Conservation (phyloP, 2,329 filamentous ascomycete genomes). For the Malbranchea zuffiana region DNA sequence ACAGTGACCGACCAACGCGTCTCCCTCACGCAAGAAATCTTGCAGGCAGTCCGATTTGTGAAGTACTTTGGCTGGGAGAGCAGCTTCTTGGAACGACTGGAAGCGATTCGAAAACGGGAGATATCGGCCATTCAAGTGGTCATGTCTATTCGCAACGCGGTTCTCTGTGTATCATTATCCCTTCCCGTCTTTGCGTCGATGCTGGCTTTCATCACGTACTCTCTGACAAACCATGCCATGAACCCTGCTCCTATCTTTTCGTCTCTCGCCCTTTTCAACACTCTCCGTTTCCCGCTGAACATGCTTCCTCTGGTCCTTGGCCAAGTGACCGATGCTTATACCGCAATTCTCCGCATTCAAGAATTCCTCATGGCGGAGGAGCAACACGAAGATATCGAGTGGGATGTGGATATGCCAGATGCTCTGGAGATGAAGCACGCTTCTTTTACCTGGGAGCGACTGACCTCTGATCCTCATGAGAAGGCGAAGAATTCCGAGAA, state of each 20-base stretch:
- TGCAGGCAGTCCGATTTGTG: slow-evolving; percentile 85
- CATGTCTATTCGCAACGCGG: slow-evolving; percentile 70
- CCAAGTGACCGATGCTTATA: slow-evolving; percentile 80
- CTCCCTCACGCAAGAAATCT: slow-evolving; percentile 79
- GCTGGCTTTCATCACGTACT: slow-evolving; percentile 78
- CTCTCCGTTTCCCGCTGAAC: slow-evolving; percentile 79
- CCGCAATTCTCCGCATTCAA: slow-evolving; percentile 73
- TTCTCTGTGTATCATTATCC: slow-evolving; percentile 70
- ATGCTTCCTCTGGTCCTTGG: slow-evolving; percentile 78
- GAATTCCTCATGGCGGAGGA: slow-evolving; percentile 84
- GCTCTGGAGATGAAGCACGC: slow-evolving; percentile 60
- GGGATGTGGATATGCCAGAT: slow-evolving; percentile 41
- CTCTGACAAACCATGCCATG: slow-evolving; percentile 54
- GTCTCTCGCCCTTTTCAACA: slow-evolving; percentile 86
- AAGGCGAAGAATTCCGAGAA: slow-evolving; percentile 15
- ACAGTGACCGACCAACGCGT: slow-evolving; percentile 89
- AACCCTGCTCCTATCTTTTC: slow-evolving; percentile 76
- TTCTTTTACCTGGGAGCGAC: slow-evolving; percentile 75
- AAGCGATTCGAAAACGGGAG: slow-evolving; percentile 62
- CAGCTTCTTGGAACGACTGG: slow-evolving; percentile 67
- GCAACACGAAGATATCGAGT: slow-evolving; percentile 57
- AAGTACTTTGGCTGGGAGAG: slow-evolving; percentile 96
- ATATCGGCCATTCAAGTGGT: slow-evolving; percentile 76
- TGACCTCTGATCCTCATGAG: slow-evolving; percentile 18
- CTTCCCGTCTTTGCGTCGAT: slow-evolving; percentile 91